Conservation (phyloP, 2,329 filamentous ascomycete genomes). For the Colletotrichum tropicale region DNA sequence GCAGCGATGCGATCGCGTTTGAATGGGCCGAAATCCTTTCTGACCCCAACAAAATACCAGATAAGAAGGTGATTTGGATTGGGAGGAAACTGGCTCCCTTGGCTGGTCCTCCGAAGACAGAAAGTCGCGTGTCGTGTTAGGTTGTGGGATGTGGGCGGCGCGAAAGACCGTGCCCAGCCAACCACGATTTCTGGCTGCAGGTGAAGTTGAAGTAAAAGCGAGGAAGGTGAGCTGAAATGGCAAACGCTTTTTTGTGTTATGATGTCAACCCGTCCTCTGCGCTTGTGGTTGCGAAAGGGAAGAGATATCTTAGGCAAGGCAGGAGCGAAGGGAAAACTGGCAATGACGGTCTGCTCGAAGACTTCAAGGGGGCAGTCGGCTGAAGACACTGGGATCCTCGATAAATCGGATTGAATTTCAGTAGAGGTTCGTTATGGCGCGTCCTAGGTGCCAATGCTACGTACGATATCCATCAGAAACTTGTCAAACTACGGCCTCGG, state of each 20-base stretch:
- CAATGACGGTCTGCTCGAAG: not conserved
- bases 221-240: not conserved
- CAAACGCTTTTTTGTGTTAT: not conserved
- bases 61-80: not conserved
- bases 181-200: not conserved
- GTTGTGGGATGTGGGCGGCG: not conserved
- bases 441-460: not conserved
- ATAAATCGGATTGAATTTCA: not conserved
- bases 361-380: not conserved
- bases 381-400: not conserved
- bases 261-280: not conserved
- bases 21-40: not conserved
- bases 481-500: not conserved
- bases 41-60: accelerated
- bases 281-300: not conserved
- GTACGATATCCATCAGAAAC: not conserved
- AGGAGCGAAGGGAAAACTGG: not conserved
- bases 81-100: not conserved
- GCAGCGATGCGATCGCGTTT: not conserved
- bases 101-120: not conserved
- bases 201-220: not conserved
- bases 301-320: not conserved
- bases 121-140: not conserved
- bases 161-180: not conserved
- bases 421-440: not conserved